A percentile compares a stretch with the other conserved stretches of the same genome.
These are phyloP conservation scores for Pyrenophora graminea DNA, from an alignment of 2,329 filamentous ascomycete genomes.

Conservation along the genomic window DNA sequence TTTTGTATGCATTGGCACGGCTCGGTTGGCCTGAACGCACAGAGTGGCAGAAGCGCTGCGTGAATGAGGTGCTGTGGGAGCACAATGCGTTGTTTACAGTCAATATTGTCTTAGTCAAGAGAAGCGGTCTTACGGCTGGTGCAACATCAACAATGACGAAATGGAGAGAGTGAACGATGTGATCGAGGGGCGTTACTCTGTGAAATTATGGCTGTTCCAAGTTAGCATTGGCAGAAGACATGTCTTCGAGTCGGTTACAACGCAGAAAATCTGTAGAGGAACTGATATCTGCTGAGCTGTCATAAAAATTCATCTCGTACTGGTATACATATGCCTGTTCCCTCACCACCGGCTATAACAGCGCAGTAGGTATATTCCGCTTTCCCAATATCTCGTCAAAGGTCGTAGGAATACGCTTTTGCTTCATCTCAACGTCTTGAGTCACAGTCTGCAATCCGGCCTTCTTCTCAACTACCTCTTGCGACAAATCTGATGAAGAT, in stretches of 20 bases:
- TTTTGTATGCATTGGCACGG: too few species aligned
- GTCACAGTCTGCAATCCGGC: not conserved
- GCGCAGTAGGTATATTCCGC: not conserved
- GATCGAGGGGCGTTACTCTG: too few species aligned
- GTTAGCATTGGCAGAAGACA: too few species aligned
- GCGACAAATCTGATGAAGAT: not conserved
- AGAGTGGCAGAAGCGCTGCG: too few species aligned
- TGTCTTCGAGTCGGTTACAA: too few species aligned
- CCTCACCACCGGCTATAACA: not conserved
- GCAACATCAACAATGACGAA: not conserved
- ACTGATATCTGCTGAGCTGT: too few species aligned
- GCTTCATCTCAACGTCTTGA: not conserved
- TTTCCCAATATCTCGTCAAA: slow-evolving; percentile 7
- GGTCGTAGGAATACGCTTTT: not conserved
- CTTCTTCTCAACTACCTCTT: not conserved
- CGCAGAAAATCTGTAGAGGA: too few species aligned
- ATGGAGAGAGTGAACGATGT: too few species aligned
- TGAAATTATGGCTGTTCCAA: too few species aligned
- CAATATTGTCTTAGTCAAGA: not conserved
- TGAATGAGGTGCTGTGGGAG: not conserved
- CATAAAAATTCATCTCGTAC: too few species aligned
- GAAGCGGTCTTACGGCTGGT: not conserved
- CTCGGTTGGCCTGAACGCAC: too few species aligned
- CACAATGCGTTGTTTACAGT: not conserved
- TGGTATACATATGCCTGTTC: too few species aligned